Evolutionary conservation across 2,329 filamentous ascomycete genomes (phyloP).

Genomic region (Blumeriella jaapii): DNA sequence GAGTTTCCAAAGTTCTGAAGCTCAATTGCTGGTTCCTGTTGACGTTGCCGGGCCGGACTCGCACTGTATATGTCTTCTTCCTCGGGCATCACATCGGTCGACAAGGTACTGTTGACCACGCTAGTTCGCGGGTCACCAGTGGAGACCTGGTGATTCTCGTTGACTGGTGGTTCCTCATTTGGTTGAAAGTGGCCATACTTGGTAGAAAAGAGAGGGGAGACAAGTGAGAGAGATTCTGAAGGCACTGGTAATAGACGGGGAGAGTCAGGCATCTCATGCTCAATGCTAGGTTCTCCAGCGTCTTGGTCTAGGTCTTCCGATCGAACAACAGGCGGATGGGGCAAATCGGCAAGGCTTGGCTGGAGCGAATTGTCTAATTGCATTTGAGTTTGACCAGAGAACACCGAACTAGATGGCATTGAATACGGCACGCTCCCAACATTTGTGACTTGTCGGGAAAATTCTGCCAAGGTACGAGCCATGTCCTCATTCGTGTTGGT

Average conservation of each 20-base stretch:
- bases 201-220: constrained; percentile 19
- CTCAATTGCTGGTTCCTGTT: not conserved
- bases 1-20: constrained; percentile 4
- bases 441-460: constrained; percentile 17
- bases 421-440: constrained; percentile 11
- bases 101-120: not conserved
- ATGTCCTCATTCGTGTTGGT: constrained; percentile 14
- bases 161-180: not conserved
- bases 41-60: constrained; percentile 8
- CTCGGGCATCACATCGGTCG: not conserved
- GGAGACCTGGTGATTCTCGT: not conserved
- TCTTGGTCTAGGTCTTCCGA: not conserved
- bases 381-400: not conserved
- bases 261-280: constrained; percentile 10
- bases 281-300: not conserved
- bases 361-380: not conserved
- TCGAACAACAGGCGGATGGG: constrained; percentile 1
- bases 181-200: constrained; percentile 3
- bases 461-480: constrained; percentile 14
- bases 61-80: constrained; percentile 13
- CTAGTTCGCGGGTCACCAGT: not conserved
- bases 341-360: not conserved
- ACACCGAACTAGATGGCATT: not conserved
- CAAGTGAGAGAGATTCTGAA: constrained; percentile 22
- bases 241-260: constrained; percentile 18